phyloP scores from a whole-genome alignment of 1,284 basidiomycete genomes.

The Leccinum ponderosum region DNA sequence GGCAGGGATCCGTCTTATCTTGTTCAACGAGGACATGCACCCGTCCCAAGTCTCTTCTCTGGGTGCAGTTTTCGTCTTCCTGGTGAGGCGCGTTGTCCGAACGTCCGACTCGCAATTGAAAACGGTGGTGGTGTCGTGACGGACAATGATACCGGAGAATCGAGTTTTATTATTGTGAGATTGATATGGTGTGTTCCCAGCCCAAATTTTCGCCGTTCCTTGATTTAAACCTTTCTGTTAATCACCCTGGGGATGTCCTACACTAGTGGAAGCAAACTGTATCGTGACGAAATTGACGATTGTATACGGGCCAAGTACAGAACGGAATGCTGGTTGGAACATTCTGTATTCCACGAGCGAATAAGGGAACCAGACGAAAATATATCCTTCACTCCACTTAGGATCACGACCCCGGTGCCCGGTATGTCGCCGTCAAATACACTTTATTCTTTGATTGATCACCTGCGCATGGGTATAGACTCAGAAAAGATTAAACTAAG shows the following conservation, averaged over 20 bases:
- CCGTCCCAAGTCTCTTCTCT: constrained; percentile 42
- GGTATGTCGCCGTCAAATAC: constrained; percentile 37
- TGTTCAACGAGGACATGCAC: not conserved
- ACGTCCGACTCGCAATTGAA: constrained; percentile 58
- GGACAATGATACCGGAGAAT: constrained; percentile 46
- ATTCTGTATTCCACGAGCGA: constrained; percentile 67
- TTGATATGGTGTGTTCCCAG: constrained; percentile 56
- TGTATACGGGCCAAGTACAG: constrained; percentile 54
- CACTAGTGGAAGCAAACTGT: constrained; percentile 63
- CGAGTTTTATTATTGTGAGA: constrained; percentile 68
- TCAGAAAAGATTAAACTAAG: constrained; percentile 55
- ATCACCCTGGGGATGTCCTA: not conserved
- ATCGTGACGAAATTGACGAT: constrained; percentile 49
- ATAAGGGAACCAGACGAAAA: constrained; percentile 62
- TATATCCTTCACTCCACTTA: constrained; percentile 61
- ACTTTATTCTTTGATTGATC: constrained; percentile 3
- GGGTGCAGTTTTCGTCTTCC: constrained; percentile 56
- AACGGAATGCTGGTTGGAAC: constrained; percentile 83
- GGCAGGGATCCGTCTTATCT: constrained; percentile 14
- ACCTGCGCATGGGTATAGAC: constrained; percentile 34
- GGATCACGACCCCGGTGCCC: constrained; percentile 49
- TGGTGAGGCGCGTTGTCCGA: constrained; percentile 61
- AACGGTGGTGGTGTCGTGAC: constrained; percentile 52
- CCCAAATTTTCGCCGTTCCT: not conserved
- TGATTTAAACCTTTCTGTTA: not conserved